Evolutionary conservation across 257 asterid species (phyloP), one percentile per base, ranked within the genome.

Genomic region (Henckelia pumila): DNA sequence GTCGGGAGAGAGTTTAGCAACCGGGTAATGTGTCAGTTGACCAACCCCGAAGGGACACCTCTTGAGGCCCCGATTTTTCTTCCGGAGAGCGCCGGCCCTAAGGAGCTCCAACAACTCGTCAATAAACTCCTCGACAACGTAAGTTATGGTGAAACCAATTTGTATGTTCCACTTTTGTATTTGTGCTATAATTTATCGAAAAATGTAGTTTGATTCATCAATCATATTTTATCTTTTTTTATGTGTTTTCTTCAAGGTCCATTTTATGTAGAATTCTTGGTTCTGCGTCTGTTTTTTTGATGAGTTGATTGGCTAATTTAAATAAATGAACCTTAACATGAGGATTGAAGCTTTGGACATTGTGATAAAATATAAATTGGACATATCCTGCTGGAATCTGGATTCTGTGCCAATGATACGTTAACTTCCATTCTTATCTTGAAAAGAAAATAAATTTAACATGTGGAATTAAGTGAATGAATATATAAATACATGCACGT

Each of bases 91-190:
- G 84, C 96, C 13, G 91, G 91, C 14, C 97, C 96, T 3, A 83
- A 86, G 73, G 97, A 92, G 69, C 96, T 92, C 10, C 91, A 83
- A 75, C 96, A 86, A 69, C 83, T 89, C 64, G 97, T 89, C 55
- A 92, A 92, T 74, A 67, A 80, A 61, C 87, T 92, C 3, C 95
- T 88, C 58, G 71, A 81, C 40, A 88, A 92, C 58, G 98, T 92
- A 83, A 80, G 78, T 60, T 8, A 6, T 61, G 44, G 10, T 33
- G 16, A 37, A 11, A 9, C n/a, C n/a, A n/a, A n/a, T n/a, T n/a
- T n/a, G n/a, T n/a, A n/a, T n/a, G n/a, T n/a, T n/a, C n/a, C n/a
- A n/a, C n/a, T n/a, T n/a, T n/a, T 33, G 40, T 33, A 13, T 33
- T 33, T 33, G 11, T 33, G 40, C 8, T 7, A 33, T 33, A 33